A percentile compares a stretch with the other conserved stretches of the same genome.
phyloP scores from a whole-genome alignment of 176 grass and related monocot species.

The Carex myosuroides region DNA sequence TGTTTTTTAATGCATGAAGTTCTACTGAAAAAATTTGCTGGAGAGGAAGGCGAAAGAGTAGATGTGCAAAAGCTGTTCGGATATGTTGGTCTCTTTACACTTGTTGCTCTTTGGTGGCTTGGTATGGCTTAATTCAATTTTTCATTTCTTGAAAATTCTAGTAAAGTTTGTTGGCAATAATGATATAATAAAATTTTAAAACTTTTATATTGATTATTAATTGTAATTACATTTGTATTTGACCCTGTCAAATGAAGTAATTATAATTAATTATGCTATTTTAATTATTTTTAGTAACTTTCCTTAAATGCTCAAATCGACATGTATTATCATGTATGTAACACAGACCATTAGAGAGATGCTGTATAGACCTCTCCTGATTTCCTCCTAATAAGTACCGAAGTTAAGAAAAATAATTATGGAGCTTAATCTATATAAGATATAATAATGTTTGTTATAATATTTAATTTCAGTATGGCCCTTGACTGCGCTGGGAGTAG shows the following conservation, averaged over 20 bases:
- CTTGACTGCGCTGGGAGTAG: conserved; percentile 76
- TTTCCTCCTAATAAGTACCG: no score
- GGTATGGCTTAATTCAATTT: conserved; percentile 36
- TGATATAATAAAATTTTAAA: no score
- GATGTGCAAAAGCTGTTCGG: conserved; percentile 97
- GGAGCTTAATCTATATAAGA: background rate
- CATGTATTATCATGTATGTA: no score
- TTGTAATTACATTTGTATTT: no score
- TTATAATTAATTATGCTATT: no score
- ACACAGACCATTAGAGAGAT: no score
- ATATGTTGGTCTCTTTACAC: conserved; percentile 75
- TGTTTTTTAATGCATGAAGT: conserved; percentile 43
- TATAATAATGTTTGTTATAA: background rate
- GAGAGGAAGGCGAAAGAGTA: conserved; percentile 82
- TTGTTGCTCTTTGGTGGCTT: conserved; percentile 92
- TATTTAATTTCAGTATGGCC: conserved; percentile 74
- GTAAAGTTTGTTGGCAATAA: background rate
- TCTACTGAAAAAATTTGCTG: conserved; percentile 91
- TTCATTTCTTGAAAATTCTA: background rate
- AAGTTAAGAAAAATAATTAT: no score
- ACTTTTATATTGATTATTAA: no score
- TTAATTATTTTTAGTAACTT: no score
- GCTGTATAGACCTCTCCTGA: no score
- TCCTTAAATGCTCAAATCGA: no score
- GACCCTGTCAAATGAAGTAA: no score